Conservation (phyloP, 2,329 filamentous ascomycete species). For the Aspergillus neoniger region DNA sequence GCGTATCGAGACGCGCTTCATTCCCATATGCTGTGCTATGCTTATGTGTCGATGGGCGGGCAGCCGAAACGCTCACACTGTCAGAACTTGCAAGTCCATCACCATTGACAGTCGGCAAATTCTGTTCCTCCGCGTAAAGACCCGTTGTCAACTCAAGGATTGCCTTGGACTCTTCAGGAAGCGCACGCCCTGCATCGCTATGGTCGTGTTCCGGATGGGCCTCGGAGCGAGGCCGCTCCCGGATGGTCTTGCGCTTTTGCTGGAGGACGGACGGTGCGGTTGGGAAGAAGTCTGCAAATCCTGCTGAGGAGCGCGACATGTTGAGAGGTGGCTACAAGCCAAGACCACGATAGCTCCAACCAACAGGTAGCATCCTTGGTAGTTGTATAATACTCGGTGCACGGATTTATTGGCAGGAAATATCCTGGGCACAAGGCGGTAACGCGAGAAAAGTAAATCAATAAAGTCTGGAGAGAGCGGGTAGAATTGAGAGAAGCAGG, state of each 20-base stretch:
- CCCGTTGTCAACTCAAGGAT: constrained; percentile 15
- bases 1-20: constrained; percentile 54
- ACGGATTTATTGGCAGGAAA: constrained; percentile 25
- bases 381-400: constrained; percentile 21
- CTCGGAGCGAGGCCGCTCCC: constrained; percentile 64
- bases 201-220: constrained; percentile 30
- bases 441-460: constrained; percentile 8
- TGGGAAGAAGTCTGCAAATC: constrained; percentile 85
- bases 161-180: constrained; percentile 12
- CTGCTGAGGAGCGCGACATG: constrained; percentile 79
- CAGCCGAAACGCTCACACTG: constrained; percentile 71
- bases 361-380: constrained; percentile 46
- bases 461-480: constrained; percentile 1
- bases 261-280: constrained; percentile 68
- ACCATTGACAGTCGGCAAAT: constrained; percentile 54
- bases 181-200: constrained; percentile 16
- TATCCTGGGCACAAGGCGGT: constrained; percentile 21
- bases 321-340: constrained; percentile 52
- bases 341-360: constrained; percentile 33
- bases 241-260: constrained; percentile 52
- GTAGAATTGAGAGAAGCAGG: neutral
- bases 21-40: constrained; percentile 58
- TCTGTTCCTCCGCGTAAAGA: constrained; percentile 17
- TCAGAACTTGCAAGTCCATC: constrained; percentile 72
- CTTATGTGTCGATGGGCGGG: constrained; percentile 59